Conservation (phyloP, 129 eudicot genomes). For the Lactuca saligna region DNA sequence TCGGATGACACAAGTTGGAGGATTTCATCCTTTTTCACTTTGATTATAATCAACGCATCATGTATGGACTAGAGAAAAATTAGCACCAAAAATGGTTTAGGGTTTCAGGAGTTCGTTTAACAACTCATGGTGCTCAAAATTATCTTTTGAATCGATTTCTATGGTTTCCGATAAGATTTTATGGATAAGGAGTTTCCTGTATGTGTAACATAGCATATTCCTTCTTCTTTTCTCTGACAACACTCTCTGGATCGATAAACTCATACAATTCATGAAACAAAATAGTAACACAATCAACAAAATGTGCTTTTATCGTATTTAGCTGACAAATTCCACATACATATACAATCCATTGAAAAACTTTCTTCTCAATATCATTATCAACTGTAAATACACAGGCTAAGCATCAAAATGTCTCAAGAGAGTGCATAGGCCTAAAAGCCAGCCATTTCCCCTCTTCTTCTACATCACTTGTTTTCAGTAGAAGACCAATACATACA, state of each 20-base stretch:
- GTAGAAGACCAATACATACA: slow-evolving; percentile 22
- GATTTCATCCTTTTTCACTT: slow-evolving; percentile 5
- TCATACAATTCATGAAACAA: slow-evolving; percentile 2
- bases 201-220: background rate
- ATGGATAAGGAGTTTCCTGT: slow-evolving; percentile 5
- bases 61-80: background rate
- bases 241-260: slow-evolving; percentile 5
- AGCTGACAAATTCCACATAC: background rate
- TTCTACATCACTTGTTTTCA: slow-evolving; percentile 25
- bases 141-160: background rate
- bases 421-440: slow-evolving; percentile 33
- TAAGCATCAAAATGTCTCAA: slow-evolving; percentile 40
- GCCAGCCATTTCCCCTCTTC: slow-evolving; percentile 27
- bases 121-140: background rate
- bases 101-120: slow-evolving; percentile 5
- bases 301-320: background rate
- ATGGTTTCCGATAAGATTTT: slow-evolving; percentile 8
- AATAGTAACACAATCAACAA: background rate
- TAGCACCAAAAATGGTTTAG: background rate
- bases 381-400: slow-evolving; percentile 33
- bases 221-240: background rate
- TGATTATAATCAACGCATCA: background rate
- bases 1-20: background rate
- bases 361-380: background rate
- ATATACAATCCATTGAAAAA: background rate